These are phyloP conservation scores for Simplicillium aogashimaense DNA, from an alignment of 2,329 filamentous ascomycete genomes.

Conservation along the genomic window DNA sequence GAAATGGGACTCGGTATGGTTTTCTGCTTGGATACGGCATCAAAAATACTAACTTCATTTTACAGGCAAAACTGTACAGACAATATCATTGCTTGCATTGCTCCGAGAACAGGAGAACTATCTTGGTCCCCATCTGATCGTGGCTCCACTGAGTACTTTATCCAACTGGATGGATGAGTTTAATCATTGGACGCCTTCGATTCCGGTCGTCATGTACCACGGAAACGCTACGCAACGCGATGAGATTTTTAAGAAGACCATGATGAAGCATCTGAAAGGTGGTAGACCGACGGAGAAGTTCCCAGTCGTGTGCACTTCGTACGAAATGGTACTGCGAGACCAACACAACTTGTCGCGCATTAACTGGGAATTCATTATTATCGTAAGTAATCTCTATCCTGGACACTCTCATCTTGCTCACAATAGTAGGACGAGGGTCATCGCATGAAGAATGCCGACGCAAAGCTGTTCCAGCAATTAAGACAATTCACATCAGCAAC, in stretches of 20 bases:
- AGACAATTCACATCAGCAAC: conserved; percentile 86
- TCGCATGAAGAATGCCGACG: conserved; percentile 93
- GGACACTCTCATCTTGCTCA: conserved; percentile 5
- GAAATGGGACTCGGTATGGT: conserved; percentile 73
- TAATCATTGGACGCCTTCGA: conserved; percentile 75
- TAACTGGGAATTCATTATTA: conserved; percentile 96
- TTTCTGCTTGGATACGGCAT: no score
- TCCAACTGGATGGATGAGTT: conserved; percentile 97
- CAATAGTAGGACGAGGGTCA: conserved; percentile 74
- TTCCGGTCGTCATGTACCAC: conserved; percentile 86
- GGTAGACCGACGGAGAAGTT: conserved; percentile 56
- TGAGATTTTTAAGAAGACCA: conserved; percentile 59
- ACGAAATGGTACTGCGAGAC: conserved; percentile 93
- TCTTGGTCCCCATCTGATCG: conserved; percentile 77
- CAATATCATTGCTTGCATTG: conserved; percentile 78
- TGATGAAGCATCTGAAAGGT: conserved; percentile 59
- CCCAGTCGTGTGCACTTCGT: conserved; percentile 87
- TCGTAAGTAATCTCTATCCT: conserved; percentile 39
- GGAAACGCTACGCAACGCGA: conserved; percentile 71
- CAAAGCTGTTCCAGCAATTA: conserved; percentile 79
- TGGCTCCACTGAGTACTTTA: conserved; percentile 81
- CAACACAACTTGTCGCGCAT: conserved; percentile 71
- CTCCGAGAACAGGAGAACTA: conserved; percentile 79
- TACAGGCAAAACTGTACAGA: conserved; percentile 79
- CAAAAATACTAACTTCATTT: rapidly evolving